Base-by-base conservation (phyloP, 129 eudicot genomes). In the Ambrosia trifida region DNA sequence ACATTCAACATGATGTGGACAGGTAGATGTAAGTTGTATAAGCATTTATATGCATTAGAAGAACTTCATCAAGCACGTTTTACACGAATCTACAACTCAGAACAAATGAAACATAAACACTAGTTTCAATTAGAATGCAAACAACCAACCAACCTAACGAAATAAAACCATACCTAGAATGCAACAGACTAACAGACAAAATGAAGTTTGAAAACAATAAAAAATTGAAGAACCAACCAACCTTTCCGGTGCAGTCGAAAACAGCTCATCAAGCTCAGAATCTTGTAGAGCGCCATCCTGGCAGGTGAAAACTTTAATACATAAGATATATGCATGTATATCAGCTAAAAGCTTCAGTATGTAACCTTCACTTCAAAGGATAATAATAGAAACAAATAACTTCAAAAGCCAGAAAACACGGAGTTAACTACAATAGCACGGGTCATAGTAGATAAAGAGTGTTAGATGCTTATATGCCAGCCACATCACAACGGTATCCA, bases 191-290 rank as follows among this genome's bases (percentile, higher is more conserved):
- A 76, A 35, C 69, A 76, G 43, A 46, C 30, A 33, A 12, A 35
- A 52, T 30, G 54, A 41, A 49, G 11, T 28, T 46, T 5, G 36
- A 47, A 69, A 40, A 16, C 66, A 61, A 69, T 77, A 72, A 6
- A 69, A 28, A 36, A n/a, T 17, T 68, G 17, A 50, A 61, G 47
- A 83, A 66, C 7, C 67, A 31, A 5, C 78, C 41, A 47, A 94
- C 99, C 97, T 87, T 78, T 94, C 96, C 47, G 99, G 99, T 76
- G 99, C 97, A 71, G 98, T 94, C 68, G 97, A 87, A 82, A 94
- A 94, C 19, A 94, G 76, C 69, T 94, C 98, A 38, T 85, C 89
- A 78, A 94, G 85, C 69, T 94, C 99, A 62, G 85, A 71, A 11
- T 77, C 81, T 57, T 85, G 83, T 53, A 94, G 73, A 77, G 90